Base-by-base conservation (phyloP, 2,329 filamentous ascomycete genomes). In the Colletotrichum truncatum region DNA sequence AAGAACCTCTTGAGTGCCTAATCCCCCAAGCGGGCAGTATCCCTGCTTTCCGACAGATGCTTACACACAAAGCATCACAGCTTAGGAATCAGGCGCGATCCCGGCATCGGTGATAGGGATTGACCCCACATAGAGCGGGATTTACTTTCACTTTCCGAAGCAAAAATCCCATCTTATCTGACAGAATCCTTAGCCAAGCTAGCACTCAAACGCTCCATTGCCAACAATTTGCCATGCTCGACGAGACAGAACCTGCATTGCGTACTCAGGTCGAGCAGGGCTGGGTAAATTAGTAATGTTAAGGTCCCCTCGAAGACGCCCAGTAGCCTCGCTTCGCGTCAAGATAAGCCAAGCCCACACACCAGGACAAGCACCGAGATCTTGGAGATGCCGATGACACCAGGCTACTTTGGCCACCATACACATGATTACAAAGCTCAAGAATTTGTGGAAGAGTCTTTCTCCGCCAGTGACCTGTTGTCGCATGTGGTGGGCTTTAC, bases 271-370 rank as follows among this genome's bases (percentile, higher is more conserved):
- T 12, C 1, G 14, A 30, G n/a, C 16, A 57, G 62, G 57, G 41
- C 39, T 46, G 48, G 32, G 45, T 49, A n/a, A 39, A 28, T 2
- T 43, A 3, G 26, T 48, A 49, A 51, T 5, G 12, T 9, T 4
- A 14, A 9, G 28, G 23, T 6, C 11, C 12, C n/a, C 38, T 10
- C n/a, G 5, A 23, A 8, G 16, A 16, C 16, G 4, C 16, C 5
- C 14, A 5, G 12, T 45, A 28, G 26, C 62, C 32, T n/a, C 49
- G 26, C 7, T n/a, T 16, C n/a, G 54, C 41, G 49, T 43, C 34
- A 21, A 52, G 63, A 49, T 66, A 62, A 63, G 57, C 63, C 57
- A 62, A 65, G 36, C 43, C 63, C 63, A 52, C 49, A 43, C 49
- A 56, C 26, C 49, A 5, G 28, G 14, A 26, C 7, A 1, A 39